phyloP scores from a whole-genome alignment of 176 grass and related monocot species.

The Bromus sterilis region DNA sequence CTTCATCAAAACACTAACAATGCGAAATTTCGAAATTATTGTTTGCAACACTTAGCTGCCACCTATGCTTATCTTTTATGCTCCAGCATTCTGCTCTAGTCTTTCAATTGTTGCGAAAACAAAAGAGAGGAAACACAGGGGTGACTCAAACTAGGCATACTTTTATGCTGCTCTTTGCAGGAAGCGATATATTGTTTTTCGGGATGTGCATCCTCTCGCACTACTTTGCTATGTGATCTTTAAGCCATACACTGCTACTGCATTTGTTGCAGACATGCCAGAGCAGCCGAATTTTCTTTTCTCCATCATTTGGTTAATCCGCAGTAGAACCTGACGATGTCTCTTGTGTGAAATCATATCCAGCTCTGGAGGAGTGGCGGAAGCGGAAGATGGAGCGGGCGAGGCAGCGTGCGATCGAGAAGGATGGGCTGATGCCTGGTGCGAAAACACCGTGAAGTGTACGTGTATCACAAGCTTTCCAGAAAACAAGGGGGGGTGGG shows the following conservation, averaged over 20 bases:
- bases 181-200: neutral
- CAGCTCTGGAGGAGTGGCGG: conserved; percentile 92
- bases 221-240: neutral
- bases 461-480: neutral
- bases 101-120: no score
- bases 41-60: neutral
- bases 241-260: no score
- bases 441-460: neutral
- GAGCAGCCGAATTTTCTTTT: neutral
- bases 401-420: conserved; percentile 71
- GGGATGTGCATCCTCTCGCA: neutral
- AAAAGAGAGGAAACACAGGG: neutral
- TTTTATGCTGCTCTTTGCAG: neutral
- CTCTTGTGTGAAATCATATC: neutral
- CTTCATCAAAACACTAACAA: neutral
- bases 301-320: neutral
- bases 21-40: neutral
- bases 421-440: conserved; percentile 42
- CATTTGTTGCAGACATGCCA: neutral
- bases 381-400: conserved; percentile 91
- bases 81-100: neutral
- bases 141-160: neutral
- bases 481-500: neutral
- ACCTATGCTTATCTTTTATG: neutral
- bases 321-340: neutral